Conservation (phyloP, 805 yeast genomes). For the Starmerella roubikii region DNA sequence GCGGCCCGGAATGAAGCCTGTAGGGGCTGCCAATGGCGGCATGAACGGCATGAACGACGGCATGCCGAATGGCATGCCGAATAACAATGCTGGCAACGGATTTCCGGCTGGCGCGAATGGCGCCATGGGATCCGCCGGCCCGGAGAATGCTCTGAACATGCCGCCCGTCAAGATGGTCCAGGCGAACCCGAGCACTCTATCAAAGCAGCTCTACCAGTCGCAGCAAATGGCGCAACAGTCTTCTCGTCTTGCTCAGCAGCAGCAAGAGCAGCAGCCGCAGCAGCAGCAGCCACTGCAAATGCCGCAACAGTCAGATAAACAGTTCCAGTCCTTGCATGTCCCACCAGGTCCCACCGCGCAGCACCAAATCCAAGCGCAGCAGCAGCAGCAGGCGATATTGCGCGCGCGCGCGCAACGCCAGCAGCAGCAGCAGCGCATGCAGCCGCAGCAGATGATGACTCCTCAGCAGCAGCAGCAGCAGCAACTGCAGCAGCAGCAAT, state of each 20-base stretch:
- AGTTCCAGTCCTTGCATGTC: conserved; percentile 10
- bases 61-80: too few species aligned
- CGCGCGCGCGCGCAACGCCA: conserved; percentile 14
- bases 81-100: too few species aligned
- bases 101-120: too few species aligned
- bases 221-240: conserved; percentile 14
- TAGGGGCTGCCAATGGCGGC: not conserved
- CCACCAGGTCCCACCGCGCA: conserved; percentile 19
- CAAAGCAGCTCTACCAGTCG: conserved; percentile 14
- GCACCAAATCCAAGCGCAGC: conserved; percentile 20
- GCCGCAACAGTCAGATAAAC: conserved; percentile 4
- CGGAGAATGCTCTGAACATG: conserved; percentile 1
- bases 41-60: too few species aligned
- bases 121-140: not conserved
- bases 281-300: conserved; percentile 2
- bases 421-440: conserved; percentile 1
- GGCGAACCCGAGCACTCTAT: conserved; percentile 14
- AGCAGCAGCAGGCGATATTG: conserved; percentile 15
- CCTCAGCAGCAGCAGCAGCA: not conserved
- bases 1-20: not conserved
- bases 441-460: not conserved
- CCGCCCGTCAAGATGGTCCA: conserved; percentile 11
- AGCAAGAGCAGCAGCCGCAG: conserved; percentile 2
- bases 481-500: too few species aligned
- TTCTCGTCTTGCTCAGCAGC: conserved; percentile 2